Evolutionary conservation across 257 asterid genomes (phyloP).

Genomic region (Primulina tabacum): DNA sequence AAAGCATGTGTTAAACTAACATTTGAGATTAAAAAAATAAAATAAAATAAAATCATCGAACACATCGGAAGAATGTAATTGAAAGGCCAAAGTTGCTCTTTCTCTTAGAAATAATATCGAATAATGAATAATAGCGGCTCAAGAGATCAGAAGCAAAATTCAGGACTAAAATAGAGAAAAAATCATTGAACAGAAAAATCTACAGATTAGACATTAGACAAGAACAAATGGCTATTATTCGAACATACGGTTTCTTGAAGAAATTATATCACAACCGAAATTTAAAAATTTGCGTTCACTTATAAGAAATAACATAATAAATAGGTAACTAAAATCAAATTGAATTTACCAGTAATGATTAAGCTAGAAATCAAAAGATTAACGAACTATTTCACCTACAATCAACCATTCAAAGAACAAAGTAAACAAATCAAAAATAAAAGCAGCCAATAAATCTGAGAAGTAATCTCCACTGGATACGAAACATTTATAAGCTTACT

Average conservation of each 20-base stretch:
- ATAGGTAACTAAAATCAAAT: not conserved
- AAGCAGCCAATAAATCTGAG: not conserved
- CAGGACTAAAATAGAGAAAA: too few relatives aligned
- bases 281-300: not conserved
- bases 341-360: not conserved
- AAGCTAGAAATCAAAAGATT: not conserved
- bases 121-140: not conserved
- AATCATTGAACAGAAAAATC: too few relatives aligned
- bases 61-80: not conserved
- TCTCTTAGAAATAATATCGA: not conserved
- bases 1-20: slow-evolving; percentile 19
- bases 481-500: not conserved
- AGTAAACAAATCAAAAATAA: too few relatives aligned
- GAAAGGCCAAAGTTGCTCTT: not conserved
- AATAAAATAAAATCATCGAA: too few relatives aligned
- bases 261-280: too few relatives aligned
- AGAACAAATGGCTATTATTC: too few relatives aligned
- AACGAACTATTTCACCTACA: not conserved
- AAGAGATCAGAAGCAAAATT: too few relatives aligned
- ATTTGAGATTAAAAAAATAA: not conserved
- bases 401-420: not conserved
- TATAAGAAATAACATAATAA: not conserved
- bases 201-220: too few relatives aligned
- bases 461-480: not conserved
- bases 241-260: too few relatives aligned